Base-by-base conservation (phyloP, 306 rosid species). In the Cicer chorassanicum region DNA sequence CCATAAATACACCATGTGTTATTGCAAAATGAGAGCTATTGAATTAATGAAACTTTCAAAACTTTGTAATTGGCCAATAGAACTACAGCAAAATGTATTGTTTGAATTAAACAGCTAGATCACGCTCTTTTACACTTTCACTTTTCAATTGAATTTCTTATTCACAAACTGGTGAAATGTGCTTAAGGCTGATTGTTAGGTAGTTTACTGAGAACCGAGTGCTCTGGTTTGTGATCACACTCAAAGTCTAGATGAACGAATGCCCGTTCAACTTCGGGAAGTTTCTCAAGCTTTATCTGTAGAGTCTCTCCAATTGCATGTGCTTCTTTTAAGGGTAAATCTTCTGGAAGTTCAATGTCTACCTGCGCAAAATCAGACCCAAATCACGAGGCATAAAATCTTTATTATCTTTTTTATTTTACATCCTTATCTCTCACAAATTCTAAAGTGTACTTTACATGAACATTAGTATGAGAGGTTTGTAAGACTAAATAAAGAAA, bases 221-320 rank as follows among this genome's bases (percentile, higher is more conserved):
- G 98, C 73, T 93, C 98, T 41, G 98, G 98, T 68, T 93, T 93
- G 82, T 93, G 98, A 6, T 89, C 93, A 19, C 98, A 93, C 78
- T 93, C 98, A n/a, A 84, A 93, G 87, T 93, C 98, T 13, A 93
- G 85, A 83, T 93, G 98, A 84, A 93, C 98, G 72, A 91, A 93
- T 75, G 88, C 88, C 6, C 88, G 85, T 81, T 93, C 97, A 6
- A 91, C 97, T 67, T 91, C 98, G 8, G 91, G 84, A 59, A 93
- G 92, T 66, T 87, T 88, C 79, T 93, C 97, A 0, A 91, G 77
- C 66, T 93, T 89, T 75, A 87, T 82, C 78, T 91, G 98, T 40
- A 91, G 81, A 15, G 81, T 50, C 85, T 93, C 97, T 68, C 97
- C 97, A 42, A 93, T 88, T 45, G 78, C 40, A 63, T 93, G 98